A percentile compares a stretch with the other conserved stretches of the same genome.
Conservation (phyloP, 2,329 filamentous ascomycete genomes). For the Plectosphaerella cucumerina region DNA sequence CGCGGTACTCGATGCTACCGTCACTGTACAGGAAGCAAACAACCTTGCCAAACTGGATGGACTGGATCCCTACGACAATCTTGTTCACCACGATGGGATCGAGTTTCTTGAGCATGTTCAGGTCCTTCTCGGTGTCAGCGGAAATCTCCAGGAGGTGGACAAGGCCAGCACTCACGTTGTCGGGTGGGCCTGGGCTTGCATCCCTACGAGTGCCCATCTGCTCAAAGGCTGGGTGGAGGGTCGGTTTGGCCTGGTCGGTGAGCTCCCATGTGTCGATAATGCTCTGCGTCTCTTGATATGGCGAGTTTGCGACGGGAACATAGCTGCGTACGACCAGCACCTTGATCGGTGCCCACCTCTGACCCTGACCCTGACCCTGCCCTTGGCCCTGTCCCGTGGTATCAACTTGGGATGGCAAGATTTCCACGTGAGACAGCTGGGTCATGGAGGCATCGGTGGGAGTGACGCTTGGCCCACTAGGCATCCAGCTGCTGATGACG, state of each 20-base stretch:
- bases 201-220: slow-evolving; percentile 64
- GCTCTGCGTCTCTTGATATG: slow-evolving; percentile 64
- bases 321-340: slow-evolving; percentile 72
- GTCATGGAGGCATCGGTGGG: slow-evolving; percentile 47
- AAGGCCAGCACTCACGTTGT: not conserved
- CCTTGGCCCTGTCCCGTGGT: slow-evolving; percentile 24
- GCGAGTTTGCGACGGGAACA: slow-evolving; percentile 45
- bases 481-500: slow-evolving; percentile 54
- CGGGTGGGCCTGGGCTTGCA: slow-evolving; percentile 24
- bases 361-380: slow-evolving; percentile 23
- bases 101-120: slow-evolving; percentile 51
- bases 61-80: slow-evolving; percentile 63
- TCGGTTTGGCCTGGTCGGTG: slow-evolving; percentile 59
- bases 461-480: slow-evolving; percentile 37
- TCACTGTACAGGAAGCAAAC: slow-evolving; percentile 74
- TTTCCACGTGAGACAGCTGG: slow-evolving; percentile 69
- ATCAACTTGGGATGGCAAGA: slow-evolving; percentile 64
- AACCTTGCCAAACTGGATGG: slow-evolving; percentile 66
- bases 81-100: slow-evolving; percentile 68
- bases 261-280: slow-evolving; percentile 83
- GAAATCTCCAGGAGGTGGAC: slow-evolving; percentile 1
- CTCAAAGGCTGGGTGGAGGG: slow-evolving; percentile 71
- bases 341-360: slow-evolving; percentile 52
- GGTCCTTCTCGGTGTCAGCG: not conserved
- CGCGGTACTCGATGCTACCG: slow-evolving; percentile 75